Base-by-base conservation (phyloP, 805 yeast genomes). In the Candida schatavii region DNA sequence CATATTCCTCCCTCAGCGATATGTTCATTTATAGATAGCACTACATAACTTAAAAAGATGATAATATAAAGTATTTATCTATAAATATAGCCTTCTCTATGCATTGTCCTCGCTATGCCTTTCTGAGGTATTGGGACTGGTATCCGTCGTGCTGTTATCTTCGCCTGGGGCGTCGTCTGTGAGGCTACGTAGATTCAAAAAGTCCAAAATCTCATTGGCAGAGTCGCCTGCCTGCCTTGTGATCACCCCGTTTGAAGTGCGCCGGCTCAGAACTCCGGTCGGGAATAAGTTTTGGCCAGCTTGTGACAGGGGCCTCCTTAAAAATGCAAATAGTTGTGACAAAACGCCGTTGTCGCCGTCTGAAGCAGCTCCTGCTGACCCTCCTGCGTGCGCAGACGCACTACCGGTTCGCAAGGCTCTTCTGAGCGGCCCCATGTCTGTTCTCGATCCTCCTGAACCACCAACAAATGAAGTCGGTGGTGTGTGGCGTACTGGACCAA, bases 181-280 rank as follows among this genome's bases (percentile, higher is more conserved):
- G 32, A 63, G 47, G 34, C 57, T 54, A 34, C 61, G 42, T 33
- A 64, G 50, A 39, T 64, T 57, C 50, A 62, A 47, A 29, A 46
- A 59, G 35, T 61, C 66, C 19, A 62, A 39, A 3, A 58, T 47
- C 19, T 52, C 56, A 26, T 43, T 31, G 18, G 39, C 10, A 17
- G 22, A 35, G 47, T 49, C 25, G 48, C 49, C 35, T 13, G 53
- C 41, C 28, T 37, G 37, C 9, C 44, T 48, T 10, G 79, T 73
- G n/a, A 57, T 67, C 1, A 72, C 74, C 2, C 80, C 81, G 35
- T 47, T 51, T 0, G 64, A 52, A 0, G 75, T 72, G 44, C 81
- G 56, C 43, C 77, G 64, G 47, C 80, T 75, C 11, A 71, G 55
- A 7, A 77, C 74, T 1, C 80, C 81, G 2, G 70, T 48, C 1